Percentiles rank a stretch among this genome's conserved stretches.
Conservation (phyloP, 129 eudicot genomes). For the Pseudognaphalium luteoalbum region DNA sequence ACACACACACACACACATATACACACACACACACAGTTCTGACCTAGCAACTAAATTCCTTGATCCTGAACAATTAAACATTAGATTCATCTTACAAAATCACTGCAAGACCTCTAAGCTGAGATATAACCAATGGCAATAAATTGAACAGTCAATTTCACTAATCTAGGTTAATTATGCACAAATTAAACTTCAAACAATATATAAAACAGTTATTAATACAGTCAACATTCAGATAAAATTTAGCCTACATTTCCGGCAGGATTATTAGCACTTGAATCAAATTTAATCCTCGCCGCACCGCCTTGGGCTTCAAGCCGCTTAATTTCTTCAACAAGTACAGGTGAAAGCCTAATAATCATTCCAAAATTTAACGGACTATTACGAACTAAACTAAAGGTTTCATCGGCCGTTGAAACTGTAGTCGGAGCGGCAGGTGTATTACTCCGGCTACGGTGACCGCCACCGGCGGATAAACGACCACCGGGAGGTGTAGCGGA, state of each 20-base stretch:
- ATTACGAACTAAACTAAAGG: slow-evolving; percentile 67
- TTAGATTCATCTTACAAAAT: slow-evolving; percentile 4
- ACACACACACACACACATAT: background rate
- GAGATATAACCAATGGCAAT: slow-evolving; percentile 8
- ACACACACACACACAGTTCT: slow-evolving; percentile 7
- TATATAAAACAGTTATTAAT: background rate
- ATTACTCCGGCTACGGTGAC: slow-evolving; percentile 44
- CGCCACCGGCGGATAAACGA: slow-evolving; percentile 54
- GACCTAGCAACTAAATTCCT: slow-evolving; percentile 28
- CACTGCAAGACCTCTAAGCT: slow-evolving; percentile 5
- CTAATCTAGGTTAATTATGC: slow-evolving; percentile 18
- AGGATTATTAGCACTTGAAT: slow-evolving; percentile 59
- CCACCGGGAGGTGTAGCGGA: slow-evolving; percentile 44
- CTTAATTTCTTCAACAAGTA: slow-evolving; percentile 92
- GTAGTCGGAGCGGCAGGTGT: slow-evolving; percentile 29
- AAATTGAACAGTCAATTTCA: slow-evolving; percentile 7
- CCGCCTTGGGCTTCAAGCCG: slow-evolving; percentile 71
- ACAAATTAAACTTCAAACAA: slow-evolving; percentile 12
- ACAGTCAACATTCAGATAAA: slow-evolving; percentile 11
- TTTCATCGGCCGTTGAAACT: slow-evolving; percentile 56
- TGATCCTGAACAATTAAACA: slow-evolving; percentile 9
- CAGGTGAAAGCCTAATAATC: slow-evolving; percentile 77
- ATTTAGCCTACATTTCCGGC: slow-evolving; percentile 65
- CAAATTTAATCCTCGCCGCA: slow-evolving; percentile 71
- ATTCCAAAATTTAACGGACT: slow-evolving; percentile 70